Conservation (phyloP, 164 flowering plant species). For the Umbilicus rupestris region DNA sequence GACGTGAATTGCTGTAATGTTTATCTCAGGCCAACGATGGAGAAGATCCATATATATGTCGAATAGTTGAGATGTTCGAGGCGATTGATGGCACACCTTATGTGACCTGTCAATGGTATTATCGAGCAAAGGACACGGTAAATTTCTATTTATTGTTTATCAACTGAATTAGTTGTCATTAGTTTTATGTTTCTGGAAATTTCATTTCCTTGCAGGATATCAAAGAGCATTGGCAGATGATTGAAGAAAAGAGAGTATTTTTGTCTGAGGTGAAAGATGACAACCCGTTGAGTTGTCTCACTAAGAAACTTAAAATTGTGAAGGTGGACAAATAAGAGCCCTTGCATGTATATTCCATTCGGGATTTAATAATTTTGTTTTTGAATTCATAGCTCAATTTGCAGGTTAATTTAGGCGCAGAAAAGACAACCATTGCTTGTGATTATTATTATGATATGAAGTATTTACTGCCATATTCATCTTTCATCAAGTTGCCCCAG, state of each 20-base stretch:
- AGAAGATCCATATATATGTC: slow-evolving; percentile 3
- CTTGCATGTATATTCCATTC: background rate
- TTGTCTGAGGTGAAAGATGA: slow-evolving; percentile 29
- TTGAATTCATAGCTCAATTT: background rate
- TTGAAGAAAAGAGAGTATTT: slow-evolving; percentile 15
- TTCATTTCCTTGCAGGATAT: slow-evolving; percentile 9
- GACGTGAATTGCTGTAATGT: background rate
- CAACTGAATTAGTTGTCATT: background rate
- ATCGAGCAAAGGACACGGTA: slow-evolving; percentile 16
- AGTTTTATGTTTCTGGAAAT: background rate
- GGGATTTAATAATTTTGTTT: no score
- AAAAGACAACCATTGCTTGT: slow-evolving; percentile 22
- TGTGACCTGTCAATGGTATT: slow-evolving; percentile 18
- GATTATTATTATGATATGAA: slow-evolving; percentile 55
- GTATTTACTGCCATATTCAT: slow-evolving; percentile 33
- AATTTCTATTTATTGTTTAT: background rate
- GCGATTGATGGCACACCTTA: slow-evolving; percentile 6
- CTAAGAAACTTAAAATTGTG: slow-evolving; percentile 34
- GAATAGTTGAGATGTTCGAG: slow-evolving; percentile 16
- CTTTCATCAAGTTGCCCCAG: slow-evolving; percentile 24
- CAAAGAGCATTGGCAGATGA: background rate
- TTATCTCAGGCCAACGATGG: slow-evolving; percentile 11
- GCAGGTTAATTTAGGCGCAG: slow-evolving; percentile 30
- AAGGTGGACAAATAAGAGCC: slow-evolving; percentile 6
- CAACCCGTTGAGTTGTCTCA: slow-evolving; percentile 50